Evolutionary conservation across 2,329 filamentous ascomycete species (phyloP).

Genomic region (Fusarium keratoplasticum): DNA sequence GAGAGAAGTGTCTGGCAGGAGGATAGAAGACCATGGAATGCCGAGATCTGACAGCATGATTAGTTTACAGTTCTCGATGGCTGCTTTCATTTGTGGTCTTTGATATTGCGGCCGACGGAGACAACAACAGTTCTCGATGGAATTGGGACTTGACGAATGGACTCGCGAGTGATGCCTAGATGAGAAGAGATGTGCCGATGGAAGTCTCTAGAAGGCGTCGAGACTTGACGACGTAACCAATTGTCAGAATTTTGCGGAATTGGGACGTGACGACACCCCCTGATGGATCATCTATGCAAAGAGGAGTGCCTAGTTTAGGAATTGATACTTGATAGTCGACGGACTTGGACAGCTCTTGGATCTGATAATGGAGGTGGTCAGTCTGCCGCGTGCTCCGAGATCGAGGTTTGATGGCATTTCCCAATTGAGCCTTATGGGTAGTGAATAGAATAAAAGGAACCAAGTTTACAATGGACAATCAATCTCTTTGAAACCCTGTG

Average conservation of each 20-base stretch:
- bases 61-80: background rate
- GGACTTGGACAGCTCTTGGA: background rate
- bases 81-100: too few relatives aligned
- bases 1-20: background rate
- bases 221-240: background rate
- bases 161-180: background rate
- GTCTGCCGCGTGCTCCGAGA: background rate
- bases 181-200: background rate
- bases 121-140: background rate
- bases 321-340: background rate
- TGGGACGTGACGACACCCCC: background rate
- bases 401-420: background rate
- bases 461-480: background rate
- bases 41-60: background rate
- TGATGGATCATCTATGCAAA: background rate
- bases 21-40: background rate
- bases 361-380: background rate
- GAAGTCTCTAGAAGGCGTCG: background rate
- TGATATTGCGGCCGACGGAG: too few relatives aligned
- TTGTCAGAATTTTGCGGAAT: background rate
- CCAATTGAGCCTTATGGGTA: background rate
- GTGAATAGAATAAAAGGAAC: too few relatives aligned
- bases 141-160: background rate
- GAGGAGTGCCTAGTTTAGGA: background rate
- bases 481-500: background rate